Evolutionary conservation across 2,329 filamentous ascomycete species (phyloP).

Genomic region (Verticillium zaregamsianum): DNA sequence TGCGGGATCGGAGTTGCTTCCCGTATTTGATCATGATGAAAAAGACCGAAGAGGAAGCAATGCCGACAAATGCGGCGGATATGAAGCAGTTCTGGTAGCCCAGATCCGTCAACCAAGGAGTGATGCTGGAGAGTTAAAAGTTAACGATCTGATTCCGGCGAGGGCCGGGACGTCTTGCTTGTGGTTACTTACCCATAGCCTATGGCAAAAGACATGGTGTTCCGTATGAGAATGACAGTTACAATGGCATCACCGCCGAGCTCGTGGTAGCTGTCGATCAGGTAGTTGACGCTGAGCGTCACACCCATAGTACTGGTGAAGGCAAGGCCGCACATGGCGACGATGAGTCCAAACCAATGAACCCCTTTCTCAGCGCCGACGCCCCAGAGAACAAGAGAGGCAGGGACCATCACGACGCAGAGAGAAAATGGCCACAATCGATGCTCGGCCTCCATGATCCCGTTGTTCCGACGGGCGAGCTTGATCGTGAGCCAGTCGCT

Average conservation of each 20-base stretch:
- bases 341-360: slow-evolving; percentile 37
- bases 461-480: slow-evolving; percentile 33
- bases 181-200: no score
- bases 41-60: no score
- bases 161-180: no score
- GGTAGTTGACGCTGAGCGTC: slow-evolving; percentile 32
- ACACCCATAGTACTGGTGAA: slow-evolving; percentile 28
- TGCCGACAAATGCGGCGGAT: no score
- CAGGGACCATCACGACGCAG: slow-evolving; percentile 8
- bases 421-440: slow-evolving; percentile 33
- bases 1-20: no score
- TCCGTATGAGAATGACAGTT: slow-evolving; percentile 33
- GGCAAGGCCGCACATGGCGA: slow-evolving; percentile 32
- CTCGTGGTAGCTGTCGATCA: slow-evolving; percentile 36
- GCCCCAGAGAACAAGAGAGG: slow-evolving; percentile 19
- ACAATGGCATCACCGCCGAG: slow-evolving; percentile 34
- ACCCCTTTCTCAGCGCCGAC: slow-evolving; percentile 28
- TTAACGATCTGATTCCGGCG: no score
- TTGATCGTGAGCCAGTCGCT: slow-evolving; percentile 33
- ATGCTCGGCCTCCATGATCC: slow-evolving; percentile 36
- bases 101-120: no score
- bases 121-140: slow-evolving; percentile 20
- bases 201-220: slow-evolving; percentile 33
- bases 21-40: no score
- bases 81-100: no score